Percentiles rank a stretch among this genome's conserved stretches.
phyloP scores from a whole-genome alignment of 129 eudicot genomes.

The Solidago caesia region DNA sequence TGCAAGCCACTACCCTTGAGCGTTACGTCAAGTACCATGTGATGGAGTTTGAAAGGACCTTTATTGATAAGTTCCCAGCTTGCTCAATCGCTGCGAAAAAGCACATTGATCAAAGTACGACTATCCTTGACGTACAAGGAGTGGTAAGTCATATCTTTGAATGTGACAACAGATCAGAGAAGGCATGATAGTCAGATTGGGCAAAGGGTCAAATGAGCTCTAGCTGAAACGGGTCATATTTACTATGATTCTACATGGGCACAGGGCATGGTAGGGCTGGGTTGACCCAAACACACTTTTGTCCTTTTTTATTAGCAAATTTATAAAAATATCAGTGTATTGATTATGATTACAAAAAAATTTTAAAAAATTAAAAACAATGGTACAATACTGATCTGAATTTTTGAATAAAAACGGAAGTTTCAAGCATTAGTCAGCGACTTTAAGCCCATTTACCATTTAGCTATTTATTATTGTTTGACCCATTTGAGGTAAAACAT shows the following conservation, averaged over 20 bases:
- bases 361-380: neutral
- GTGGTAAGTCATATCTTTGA: conserved; percentile 58
- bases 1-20: conserved; percentile 93
- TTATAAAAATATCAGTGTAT: neutral
- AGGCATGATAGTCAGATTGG: conserved; percentile 2
- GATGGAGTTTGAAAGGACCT: conserved; percentile 90
- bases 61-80: conserved; percentile 87
- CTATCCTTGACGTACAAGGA: conserved; percentile 97
- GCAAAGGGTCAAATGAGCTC: neutral
- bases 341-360: neutral
- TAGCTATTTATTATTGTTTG: neutral
- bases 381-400: neutral
- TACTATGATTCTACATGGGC: neutral
- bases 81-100: conserved; percentile 85
- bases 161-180: conserved; percentile 1
- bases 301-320: neutral
- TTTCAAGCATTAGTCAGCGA: neutral
- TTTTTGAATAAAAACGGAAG: neutral
- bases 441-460: neutral
- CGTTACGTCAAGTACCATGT: conserved; percentile 90
- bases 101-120: conserved; percentile 96
- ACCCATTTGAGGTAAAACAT: neutral
- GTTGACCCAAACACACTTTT: neutral
- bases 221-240: neutral
- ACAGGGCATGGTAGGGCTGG: neutral